Evolutionary conservation across 805 yeast species (phyloP).

Genomic region (Hermanozyma aechmeae): DNA sequence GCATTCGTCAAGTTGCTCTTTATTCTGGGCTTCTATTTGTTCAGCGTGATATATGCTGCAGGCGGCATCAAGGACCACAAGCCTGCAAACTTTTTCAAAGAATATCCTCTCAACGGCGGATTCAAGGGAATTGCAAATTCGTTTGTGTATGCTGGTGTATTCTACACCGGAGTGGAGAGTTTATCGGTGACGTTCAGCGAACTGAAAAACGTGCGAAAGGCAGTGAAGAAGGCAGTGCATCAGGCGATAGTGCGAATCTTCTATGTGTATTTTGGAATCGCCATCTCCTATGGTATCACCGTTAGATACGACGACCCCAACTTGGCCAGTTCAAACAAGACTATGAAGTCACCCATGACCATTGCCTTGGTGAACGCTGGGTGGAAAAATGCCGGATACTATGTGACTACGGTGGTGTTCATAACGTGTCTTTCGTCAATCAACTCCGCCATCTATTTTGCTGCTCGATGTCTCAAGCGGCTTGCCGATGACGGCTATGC

Average conservation of each 20-base stretch:
- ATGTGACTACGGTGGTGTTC: conserved; percentile 5
- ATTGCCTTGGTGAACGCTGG: conserved; percentile 7
- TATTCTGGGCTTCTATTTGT: conserved; percentile 3
- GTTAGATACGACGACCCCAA: too few species aligned
- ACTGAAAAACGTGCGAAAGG: conserved; percentile 5
- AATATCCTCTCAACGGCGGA: conserved; percentile 2
- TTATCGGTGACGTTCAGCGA: conserved; percentile 4
- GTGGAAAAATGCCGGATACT: conserved; percentile 7
- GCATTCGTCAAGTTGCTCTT: too few species aligned
- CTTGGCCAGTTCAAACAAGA: conserved; percentile 4
- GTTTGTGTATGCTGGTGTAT: conserved; percentile 4
- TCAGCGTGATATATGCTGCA: conserved; percentile 3
- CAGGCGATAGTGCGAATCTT: conserved; percentile 5
- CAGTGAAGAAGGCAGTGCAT: conserved; percentile 6
- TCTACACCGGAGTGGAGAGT: conserved; percentile 3
- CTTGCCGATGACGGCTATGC: conserved; percentile 7
- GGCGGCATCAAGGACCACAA: conserved; percentile 3
- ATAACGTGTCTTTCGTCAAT: conserved; percentile 6
- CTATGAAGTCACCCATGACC: conserved; percentile 7
- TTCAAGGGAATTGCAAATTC: conserved; percentile 4
- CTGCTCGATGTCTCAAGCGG: conserved; percentile 3
- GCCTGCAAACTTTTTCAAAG: conserved; percentile 4
- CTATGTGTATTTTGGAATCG: conserved; percentile 3
- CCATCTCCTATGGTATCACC: conserved; percentile 2
- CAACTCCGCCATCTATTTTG: conserved; percentile 6